Evolutionary conservation across 306 rosid genomes (phyloP).

Genomic region (Nissolia schottii): DNA sequence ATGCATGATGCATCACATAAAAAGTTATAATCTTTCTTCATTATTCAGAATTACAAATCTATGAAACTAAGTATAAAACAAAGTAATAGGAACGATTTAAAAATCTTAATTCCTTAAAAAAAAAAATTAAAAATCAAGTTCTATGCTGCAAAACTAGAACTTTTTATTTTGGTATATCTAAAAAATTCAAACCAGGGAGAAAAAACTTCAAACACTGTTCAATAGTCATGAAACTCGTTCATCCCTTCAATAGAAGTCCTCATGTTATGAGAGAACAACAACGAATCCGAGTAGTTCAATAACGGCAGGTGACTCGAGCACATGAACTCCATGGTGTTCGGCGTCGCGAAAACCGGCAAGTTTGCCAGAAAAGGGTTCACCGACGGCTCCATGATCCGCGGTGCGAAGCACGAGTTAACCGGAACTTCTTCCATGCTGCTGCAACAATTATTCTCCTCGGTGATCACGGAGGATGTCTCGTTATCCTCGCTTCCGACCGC

Average conservation of each 20-base stretch:
- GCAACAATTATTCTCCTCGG: constrained; percentile 47
- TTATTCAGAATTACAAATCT: constrained; percentile 10
- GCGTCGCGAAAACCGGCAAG: constrained; percentile 20
- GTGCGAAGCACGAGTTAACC: constrained; percentile 47
- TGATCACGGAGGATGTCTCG: constrained; percentile 57
- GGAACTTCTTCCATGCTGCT: constrained; percentile 32
- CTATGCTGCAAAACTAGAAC: constrained; percentile 39
- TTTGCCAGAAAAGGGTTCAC: constrained; percentile 41
- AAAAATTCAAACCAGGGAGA: background rate
- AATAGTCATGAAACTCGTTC: constrained; percentile 29
- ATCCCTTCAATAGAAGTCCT: constrained; percentile 30
- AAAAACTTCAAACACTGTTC: background rate
- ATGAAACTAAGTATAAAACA: background rate
- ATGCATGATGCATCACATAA: background rate
- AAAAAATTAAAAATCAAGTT: constrained; percentile 12
- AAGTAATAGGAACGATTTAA: background rate
- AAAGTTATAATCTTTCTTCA: constrained; percentile 21
- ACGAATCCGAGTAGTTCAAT: constrained; percentile 32
- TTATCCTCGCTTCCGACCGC: constrained; percentile 41
- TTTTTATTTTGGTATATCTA: constrained; percentile 26
- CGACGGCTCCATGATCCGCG: constrained; percentile 26
- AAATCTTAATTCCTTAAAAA: background rate
- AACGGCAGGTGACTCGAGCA: constrained; percentile 37
- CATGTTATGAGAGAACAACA: constrained; percentile 33
- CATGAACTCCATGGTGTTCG: constrained; percentile 35